phyloP scores from a whole-genome alignment of 176 grass and related monocot species.

The Typha latifolia region DNA sequence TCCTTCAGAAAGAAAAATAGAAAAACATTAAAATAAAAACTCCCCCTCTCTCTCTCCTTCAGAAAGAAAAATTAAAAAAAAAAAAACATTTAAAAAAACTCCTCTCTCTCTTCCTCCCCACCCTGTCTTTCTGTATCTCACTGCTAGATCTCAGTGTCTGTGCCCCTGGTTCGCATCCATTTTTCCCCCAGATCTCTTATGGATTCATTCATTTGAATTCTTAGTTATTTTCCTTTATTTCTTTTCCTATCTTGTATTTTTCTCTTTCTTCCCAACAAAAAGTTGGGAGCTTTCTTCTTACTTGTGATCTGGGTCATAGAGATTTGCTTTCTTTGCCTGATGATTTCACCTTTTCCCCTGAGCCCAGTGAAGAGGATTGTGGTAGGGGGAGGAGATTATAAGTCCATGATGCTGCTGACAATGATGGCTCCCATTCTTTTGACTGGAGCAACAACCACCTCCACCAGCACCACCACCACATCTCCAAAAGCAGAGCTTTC shows the following conservation, averaged over 20 bases:
- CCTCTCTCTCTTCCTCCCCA: not conserved
- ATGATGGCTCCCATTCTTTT: constrained; percentile 14
- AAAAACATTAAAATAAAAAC: constrained; percentile 24
- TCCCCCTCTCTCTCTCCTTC: not conserved
- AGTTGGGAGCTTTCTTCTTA: not conserved
- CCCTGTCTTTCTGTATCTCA: constrained; percentile 19
- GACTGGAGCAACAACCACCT: not conserved
- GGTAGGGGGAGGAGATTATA: constrained; percentile 1
- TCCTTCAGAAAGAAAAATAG: not conserved
- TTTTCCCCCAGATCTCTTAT: constrained; percentile 18
- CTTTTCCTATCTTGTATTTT: constrained; percentile 12
- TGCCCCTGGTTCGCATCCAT: constrained; percentile 11
- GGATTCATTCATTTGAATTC: too few species aligned
- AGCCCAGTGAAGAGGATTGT: not conserved
- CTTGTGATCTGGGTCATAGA: not conserved
- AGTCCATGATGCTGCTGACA: not conserved
- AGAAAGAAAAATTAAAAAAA: not conserved
- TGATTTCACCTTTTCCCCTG: not conserved
- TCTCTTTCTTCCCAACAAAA: not conserved
- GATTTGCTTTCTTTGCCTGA: not conserved
- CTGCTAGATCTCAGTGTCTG: constrained; percentile 14
- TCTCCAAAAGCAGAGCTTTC: not conserved
- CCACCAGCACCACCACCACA: constrained; percentile 7
- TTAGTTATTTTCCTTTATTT: too few species aligned
- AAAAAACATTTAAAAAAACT: constrained; percentile 26